A percentile compares a stretch with the other conserved stretches of the same genome.
phyloP scores from a whole-genome alignment of 116 monocot species.

The Trichopus zeylanicus region DNA sequence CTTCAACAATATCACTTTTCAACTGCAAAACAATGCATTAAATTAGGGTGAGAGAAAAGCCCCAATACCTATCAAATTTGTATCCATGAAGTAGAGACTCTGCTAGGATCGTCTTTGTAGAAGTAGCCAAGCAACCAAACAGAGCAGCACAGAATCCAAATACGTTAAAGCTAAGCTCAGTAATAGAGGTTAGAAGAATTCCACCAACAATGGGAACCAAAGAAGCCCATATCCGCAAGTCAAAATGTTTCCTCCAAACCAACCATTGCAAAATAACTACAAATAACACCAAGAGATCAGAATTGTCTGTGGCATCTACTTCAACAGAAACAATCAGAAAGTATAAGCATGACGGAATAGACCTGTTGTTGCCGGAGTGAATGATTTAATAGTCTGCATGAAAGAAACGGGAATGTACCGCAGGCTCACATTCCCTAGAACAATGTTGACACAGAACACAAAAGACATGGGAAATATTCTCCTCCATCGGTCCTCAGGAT shows the following conservation, averaged over 20 bases:
- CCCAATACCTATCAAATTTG: slow-evolving; percentile 82
- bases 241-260: slow-evolving; percentile 81
- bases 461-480: slow-evolving; percentile 98
- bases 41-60: not conserved
- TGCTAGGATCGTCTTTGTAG: slow-evolving; percentile 93
- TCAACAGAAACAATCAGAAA: not conserved
- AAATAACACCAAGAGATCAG: slow-evolving; percentile 5
- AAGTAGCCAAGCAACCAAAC: slow-evolving; percentile 90
- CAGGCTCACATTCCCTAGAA: slow-evolving; percentile 90
- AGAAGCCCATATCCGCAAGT: slow-evolving; percentile 79
- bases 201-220: slow-evolving; percentile 94
- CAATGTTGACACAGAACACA: slow-evolving; percentile 92
- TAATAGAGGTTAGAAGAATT: slow-evolving; percentile 81
- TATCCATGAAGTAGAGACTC: slow-evolving; percentile 97
- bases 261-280: slow-evolving; percentile 90
- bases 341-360: not conserved
- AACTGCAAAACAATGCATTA: not conserved
- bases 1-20: no score
- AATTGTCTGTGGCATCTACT: not conserved
- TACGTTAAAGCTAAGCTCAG: slow-evolving; percentile 83
- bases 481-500: slow-evolving; percentile 79
- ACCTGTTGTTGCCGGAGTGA: slow-evolving; percentile 99
- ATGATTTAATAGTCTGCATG: slow-evolving; percentile 98
- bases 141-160: slow-evolving; percentile 90
- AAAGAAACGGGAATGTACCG: slow-evolving; percentile 97